These are phyloP conservation scores for Penicillium thymicola DNA, from an alignment of 2,329 filamentous ascomycete genomes.

Conservation along the genomic window DNA sequence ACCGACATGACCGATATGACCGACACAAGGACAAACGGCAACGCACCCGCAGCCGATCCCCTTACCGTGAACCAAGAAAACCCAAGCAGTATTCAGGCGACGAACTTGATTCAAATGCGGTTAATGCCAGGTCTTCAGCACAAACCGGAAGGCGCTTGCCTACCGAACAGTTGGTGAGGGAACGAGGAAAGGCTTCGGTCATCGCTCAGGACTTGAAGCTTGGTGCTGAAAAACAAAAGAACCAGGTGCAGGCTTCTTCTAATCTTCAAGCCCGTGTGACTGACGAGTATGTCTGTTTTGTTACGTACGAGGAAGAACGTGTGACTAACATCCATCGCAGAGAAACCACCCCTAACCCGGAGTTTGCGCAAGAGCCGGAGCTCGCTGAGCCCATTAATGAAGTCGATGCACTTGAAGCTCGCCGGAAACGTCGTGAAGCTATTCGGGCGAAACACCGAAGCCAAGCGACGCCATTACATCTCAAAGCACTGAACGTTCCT, in stretches of 20 bases:
- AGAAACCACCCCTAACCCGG: conserved; percentile 15
- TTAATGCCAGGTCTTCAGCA: conserved; percentile 25
- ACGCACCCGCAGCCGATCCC: conserved; percentile 54
- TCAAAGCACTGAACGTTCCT: conserved; percentile 67
- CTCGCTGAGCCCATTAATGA: conserved; percentile 68
- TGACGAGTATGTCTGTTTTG: conserved; percentile 43
- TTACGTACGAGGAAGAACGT: not conserved
- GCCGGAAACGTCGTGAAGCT: conserved; percentile 78
- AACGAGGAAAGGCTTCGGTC: conserved; percentile 57
- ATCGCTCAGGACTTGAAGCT: conserved; percentile 57
- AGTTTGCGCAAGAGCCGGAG: conserved; percentile 30
- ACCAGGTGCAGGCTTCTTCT: conserved; percentile 53
- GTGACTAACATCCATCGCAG: conserved; percentile 18
- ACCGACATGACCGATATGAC: conserved; percentile 40
- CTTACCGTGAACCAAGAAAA: conserved; percentile 40
- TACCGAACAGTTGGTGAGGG: conserved; percentile 62
- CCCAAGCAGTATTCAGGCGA: conserved; percentile 39
- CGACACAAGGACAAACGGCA: conserved; percentile 53
- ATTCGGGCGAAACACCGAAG: conserved; percentile 76
- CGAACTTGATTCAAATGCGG: conserved; percentile 30
- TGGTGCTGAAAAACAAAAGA: conserved; percentile 67
- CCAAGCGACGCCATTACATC: conserved; percentile 68
- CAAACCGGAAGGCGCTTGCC: conserved; percentile 48
- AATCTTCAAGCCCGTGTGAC: conserved; percentile 31
- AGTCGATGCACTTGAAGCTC: conserved; percentile 77